Evolutionary conservation across 2,329 filamentous ascomycete species (phyloP).

Genomic region (Fusarium camptoceras): DNA sequence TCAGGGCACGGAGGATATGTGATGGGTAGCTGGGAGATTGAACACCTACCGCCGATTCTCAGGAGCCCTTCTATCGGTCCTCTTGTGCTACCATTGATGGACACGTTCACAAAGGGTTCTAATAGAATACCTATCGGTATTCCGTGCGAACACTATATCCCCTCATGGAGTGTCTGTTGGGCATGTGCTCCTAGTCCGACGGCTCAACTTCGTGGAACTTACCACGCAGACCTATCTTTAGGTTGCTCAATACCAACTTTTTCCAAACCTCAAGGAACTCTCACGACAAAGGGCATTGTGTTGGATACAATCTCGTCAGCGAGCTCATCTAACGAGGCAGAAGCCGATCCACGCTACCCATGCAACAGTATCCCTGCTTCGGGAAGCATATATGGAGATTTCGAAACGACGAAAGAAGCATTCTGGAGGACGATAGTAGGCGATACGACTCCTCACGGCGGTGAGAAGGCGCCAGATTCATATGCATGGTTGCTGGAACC

Average conservation of each 20-base stretch:
- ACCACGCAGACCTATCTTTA: neutral
- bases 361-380: fast-evolving
- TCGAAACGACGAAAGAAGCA: neutral
- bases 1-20: neutral
- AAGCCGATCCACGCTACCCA: neutral
- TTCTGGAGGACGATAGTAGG: slow-evolving; percentile 10
- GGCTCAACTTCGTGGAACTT: neutral
- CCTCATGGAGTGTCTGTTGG: slow-evolving; percentile 13
- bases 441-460: neutral
- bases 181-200: slow-evolving; percentile 1
- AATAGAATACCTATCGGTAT: neutral
- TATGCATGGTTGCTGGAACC: slow-evolving; percentile 1
- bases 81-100: too few species aligned
- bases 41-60: neutral
- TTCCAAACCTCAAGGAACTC: neutral
- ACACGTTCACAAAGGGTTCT: neutral
- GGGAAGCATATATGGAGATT: neutral
- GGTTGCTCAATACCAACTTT: neutral
- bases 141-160: neutral
- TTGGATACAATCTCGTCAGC: neutral
- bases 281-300: neutral
- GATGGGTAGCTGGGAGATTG: neutral
- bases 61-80: too few species aligned
- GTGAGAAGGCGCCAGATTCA: neutral
- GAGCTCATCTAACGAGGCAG: neutral